Evolutionary conservation across 2,329 filamentous ascomycete genomes (phyloP).

Genomic region (Zalaria sp.): DNA sequence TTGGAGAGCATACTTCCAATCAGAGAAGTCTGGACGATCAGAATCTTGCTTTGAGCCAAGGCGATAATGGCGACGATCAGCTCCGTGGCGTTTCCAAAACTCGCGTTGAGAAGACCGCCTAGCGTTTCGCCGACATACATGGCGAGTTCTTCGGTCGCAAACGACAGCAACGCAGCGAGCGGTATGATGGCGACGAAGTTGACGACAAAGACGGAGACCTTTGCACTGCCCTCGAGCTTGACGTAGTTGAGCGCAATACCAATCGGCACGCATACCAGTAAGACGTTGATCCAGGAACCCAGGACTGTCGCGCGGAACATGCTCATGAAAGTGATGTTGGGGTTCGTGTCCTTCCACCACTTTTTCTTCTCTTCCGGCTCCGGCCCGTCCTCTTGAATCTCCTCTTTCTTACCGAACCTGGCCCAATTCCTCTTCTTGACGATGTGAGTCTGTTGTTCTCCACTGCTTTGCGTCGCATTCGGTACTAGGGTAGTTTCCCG

Average conservation of each 20-base stretch:
- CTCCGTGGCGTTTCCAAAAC: slow-evolving; percentile 53
- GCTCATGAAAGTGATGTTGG: slow-evolving; percentile 14
- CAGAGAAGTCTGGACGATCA: slow-evolving; percentile 84
- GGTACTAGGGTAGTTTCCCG: not conserved
- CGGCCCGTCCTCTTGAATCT: slow-evolving; percentile 6
- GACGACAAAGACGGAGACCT: slow-evolving; percentile 54
- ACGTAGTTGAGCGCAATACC: slow-evolving; percentile 62
- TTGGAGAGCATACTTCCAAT: slow-evolving; percentile 89
- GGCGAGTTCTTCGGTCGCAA: slow-evolving; percentile 82
- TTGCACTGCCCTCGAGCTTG: slow-evolving; percentile 40
- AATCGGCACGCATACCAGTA: slow-evolving; percentile 63
- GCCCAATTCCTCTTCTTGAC: slow-evolving; percentile 6
- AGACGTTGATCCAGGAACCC: slow-evolving; percentile 74
- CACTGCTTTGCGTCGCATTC: not conserved
- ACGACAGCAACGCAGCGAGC: slow-evolving; percentile 72
- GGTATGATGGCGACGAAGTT: slow-evolving; percentile 93
- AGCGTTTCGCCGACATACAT: slow-evolving; percentile 65
- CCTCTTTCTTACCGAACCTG: slow-evolving; percentile 5
- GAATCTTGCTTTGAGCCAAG: slow-evolving; percentile 55
- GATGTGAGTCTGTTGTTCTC: not conserved
- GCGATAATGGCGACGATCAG: slow-evolving; percentile 65
- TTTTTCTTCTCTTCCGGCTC: slow-evolving; percentile 11
- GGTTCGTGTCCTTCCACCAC: slow-evolving; percentile 8
- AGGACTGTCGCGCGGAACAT: slow-evolving; percentile 64
- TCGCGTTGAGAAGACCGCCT: slow-evolving; percentile 78